Conservation (phyloP, 176 grass and related monocot genomes). For the Pontederia crassipes region DNA sequence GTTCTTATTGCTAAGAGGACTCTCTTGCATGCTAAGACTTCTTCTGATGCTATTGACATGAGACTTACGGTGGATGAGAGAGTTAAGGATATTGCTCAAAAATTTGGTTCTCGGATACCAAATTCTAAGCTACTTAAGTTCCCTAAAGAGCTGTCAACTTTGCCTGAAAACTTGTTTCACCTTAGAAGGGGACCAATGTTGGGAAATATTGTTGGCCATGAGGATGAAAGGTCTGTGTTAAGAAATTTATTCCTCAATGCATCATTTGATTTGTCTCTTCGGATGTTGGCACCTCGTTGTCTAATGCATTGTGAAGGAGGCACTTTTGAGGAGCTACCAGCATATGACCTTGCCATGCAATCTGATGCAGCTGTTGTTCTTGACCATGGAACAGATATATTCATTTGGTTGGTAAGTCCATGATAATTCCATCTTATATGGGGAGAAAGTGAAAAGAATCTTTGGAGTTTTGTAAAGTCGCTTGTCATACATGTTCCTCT, state of each 20-base stretch:
- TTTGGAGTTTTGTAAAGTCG: too few species aligned
- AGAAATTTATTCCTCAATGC: constrained; percentile 82
- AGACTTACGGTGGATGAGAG: constrained; percentile 75
- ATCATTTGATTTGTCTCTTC: constrained; percentile 73
- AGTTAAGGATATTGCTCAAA: constrained; percentile 76
- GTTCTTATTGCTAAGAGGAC: constrained; percentile 82
- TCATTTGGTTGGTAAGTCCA: constrained; percentile 96
- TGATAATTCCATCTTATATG: neutral
- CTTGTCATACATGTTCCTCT: too few species aligned
- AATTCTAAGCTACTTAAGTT: constrained; percentile 80
- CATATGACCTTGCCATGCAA: constrained; percentile 97
- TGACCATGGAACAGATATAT: constrained; percentile 97
- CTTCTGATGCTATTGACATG: constrained; percentile 55
- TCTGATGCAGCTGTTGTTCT: constrained; percentile 78
- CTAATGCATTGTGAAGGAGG: constrained; percentile 90
- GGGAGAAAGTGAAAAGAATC: too few species aligned
- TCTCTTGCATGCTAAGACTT: constrained; percentile 43
- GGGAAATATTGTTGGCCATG: constrained; percentile 88
- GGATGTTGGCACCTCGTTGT: constrained; percentile 83
- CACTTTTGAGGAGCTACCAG: constrained; percentile 88
- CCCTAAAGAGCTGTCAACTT: constrained; percentile 68
- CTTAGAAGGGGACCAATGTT: constrained; percentile 87
- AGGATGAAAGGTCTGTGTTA: constrained; percentile 90
- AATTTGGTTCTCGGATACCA: constrained; percentile 66
- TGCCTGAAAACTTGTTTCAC: constrained; percentile 93